Conservation (phyloP, 2,329 filamentous ascomycete genomes). For the Fusarium penzigii region DNA sequence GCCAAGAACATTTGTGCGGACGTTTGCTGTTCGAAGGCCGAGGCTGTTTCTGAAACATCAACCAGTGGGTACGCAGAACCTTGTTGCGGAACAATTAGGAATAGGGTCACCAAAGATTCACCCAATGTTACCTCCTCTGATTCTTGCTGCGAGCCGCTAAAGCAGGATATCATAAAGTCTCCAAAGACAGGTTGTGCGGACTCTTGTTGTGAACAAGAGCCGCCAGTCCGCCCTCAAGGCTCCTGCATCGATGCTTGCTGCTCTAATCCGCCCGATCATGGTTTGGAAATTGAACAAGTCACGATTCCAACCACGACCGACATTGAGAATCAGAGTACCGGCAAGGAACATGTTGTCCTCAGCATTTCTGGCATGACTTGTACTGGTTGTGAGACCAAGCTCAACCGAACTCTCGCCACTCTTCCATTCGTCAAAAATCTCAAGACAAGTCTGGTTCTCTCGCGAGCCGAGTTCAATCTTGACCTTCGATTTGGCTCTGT, state of each 20-base stretch:
- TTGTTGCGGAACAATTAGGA: constrained; percentile 1
- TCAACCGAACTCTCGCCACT: constrained; percentile 52
- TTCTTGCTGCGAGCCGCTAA: constrained; percentile 8
- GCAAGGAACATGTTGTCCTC: constrained; percentile 58
- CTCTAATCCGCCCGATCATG: background rate
- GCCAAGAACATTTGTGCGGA: background rate
- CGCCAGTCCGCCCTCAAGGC: background rate
- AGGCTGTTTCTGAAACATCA: background rate
- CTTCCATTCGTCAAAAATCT: constrained; percentile 54
- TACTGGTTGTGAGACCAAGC: constrained; percentile 68
- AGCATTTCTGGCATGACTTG: constrained; percentile 71
- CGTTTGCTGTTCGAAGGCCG: background rate
- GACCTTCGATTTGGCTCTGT: constrained; percentile 39
- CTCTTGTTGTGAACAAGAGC: constrained; percentile 7
- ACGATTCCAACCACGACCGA: constrained; percentile 14
- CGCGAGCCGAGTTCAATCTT: constrained; percentile 65
- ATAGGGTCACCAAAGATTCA: background rate
- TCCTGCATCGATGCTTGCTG: constrained; percentile 20
- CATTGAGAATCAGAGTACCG: constrained; percentile 35
- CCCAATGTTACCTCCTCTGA: background rate
- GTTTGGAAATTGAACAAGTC: background rate
- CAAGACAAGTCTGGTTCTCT: constrained; percentile 64
- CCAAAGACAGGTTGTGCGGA: background rate
- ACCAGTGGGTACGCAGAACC: background rate
- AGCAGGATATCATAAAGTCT: background rate